Percentiles rank a stretch among this genome's conserved stretches.
These are phyloP conservation scores for Madurella fahalii DNA, from an alignment of 2,329 filamentous ascomycete species.

Conservation along the genomic window DNA sequence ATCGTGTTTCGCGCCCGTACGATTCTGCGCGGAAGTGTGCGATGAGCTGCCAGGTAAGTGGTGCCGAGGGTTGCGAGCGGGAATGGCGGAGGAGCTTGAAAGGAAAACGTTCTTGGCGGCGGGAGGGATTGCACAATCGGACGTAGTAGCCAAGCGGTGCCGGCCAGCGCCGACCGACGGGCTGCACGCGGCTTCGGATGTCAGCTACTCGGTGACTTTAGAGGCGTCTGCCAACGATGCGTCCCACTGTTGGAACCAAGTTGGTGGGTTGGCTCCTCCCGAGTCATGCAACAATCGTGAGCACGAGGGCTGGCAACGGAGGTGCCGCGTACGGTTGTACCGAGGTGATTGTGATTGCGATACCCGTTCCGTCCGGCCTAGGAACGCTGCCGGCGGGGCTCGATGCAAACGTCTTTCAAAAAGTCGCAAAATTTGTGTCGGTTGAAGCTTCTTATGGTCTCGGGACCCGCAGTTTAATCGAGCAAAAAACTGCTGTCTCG, in stretches of 20 bases:
- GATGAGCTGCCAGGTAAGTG: slow-evolving; percentile 1
- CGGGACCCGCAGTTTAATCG: not conserved
- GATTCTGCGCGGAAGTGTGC: not conserved
- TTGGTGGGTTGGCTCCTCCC: not conserved
- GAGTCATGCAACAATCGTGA: not conserved
- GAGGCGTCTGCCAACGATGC: not conserved
- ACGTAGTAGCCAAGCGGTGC: slow-evolving; percentile 2
- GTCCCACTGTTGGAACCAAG: not conserved
- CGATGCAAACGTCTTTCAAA: not conserved
- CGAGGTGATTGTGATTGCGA: not conserved
- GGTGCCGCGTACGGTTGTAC: not conserved
- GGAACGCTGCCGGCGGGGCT: not conserved
- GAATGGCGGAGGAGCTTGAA: slow-evolving; percentile 14
- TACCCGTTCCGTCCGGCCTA: not conserved
- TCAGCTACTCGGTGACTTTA: not conserved
- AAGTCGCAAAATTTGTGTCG: not conserved
- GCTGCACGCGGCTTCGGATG: not conserved
- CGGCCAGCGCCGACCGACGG: slow-evolving; percentile 17
- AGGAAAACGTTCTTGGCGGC: slow-evolving; percentile 20
- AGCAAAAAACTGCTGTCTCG: not conserved
- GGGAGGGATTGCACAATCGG: slow-evolving; percentile 2
- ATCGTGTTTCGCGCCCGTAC: not conserved
- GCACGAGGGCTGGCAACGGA: not conserved
- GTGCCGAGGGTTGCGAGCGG: not conserved
- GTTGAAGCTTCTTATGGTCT: not conserved